Conservation (phyloP, 345 rosid genomes). For the Aegle marmelos region DNA sequence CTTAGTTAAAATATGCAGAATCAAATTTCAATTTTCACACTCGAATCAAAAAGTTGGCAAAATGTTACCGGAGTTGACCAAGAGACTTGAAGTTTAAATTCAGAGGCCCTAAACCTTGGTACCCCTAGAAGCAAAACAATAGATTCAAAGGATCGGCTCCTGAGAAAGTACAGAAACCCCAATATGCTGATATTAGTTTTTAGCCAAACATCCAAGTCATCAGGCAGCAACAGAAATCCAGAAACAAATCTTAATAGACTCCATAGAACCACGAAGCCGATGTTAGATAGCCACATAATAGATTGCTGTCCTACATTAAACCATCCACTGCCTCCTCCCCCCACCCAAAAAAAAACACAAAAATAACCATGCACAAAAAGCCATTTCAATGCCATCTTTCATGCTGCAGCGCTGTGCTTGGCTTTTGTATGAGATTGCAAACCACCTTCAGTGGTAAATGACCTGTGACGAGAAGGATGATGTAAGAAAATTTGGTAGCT, state of each 20-base stretch:
- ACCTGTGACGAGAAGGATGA: constrained; percentile 21
- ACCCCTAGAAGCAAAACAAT: neutral
- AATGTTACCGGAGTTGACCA: no score
- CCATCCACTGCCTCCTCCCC: no score
- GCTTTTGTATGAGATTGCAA: constrained; percentile 78
- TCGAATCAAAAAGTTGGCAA: no score
- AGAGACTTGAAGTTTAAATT: no score
- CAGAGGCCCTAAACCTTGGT: no score
- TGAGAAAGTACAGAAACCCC: neutral
- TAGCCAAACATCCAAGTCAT: neutral
- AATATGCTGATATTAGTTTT: neutral
- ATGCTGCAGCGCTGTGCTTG: constrained; percentile 54
- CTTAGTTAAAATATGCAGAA: no score
- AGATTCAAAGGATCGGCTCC: neutral
- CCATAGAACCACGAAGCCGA: neutral
- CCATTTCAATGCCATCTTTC: neutral
- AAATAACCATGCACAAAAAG: neutral
- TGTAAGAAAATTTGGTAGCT: neutral
- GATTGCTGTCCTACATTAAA: no score
- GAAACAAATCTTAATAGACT: neutral
- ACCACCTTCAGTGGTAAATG: constrained; percentile 65
- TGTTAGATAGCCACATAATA: neutral
- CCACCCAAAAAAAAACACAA: no score
- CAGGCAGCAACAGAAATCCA: neutral
- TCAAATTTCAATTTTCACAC: no score